phyloP scores from a whole-genome alignment of 148 eudicot species.

The Heliamphora exappendiculata region DNA sequence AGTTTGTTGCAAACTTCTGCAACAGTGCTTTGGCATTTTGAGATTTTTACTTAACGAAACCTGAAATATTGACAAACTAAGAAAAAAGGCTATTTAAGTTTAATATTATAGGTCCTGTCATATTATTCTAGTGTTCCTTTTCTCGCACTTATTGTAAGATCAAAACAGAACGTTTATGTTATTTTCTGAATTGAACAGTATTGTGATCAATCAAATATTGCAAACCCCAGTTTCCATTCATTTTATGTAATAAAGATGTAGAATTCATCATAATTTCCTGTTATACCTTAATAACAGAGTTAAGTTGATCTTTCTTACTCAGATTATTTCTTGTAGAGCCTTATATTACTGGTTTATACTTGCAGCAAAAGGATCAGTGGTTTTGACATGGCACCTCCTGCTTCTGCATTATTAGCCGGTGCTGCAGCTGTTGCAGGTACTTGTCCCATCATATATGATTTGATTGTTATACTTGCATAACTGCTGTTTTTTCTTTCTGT shows the following conservation, averaged over 20 bases:
- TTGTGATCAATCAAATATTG: no score
- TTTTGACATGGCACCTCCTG: constrained; percentile 98
- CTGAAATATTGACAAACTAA: background rate
- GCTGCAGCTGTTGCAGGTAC: constrained; percentile 60
- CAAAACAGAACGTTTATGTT: background rate
- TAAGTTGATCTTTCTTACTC: background rate
- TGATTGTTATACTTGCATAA: constrained; percentile 32
- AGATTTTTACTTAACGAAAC: background rate
- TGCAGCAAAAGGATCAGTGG: constrained; percentile 94
- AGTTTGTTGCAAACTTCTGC: background rate
- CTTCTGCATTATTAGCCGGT: constrained; percentile 69
- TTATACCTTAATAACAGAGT: background rate
- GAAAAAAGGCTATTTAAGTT: background rate
- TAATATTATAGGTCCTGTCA: background rate
- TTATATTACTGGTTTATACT: constrained; percentile 16
- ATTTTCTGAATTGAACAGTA: no score
- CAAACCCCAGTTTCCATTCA: no score
- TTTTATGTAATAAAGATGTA: no score
- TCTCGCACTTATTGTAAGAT: background rate
- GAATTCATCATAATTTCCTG: background rate
- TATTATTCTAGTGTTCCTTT: background rate
- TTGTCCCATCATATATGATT: constrained; percentile 15
- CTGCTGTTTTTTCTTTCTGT: constrained; percentile 41
- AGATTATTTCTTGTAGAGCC: background rate
- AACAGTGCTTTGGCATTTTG: background rate